Evolutionary conservation across 306 rosid species (phyloP).

Genomic region (Fragaria vesca): DNA sequence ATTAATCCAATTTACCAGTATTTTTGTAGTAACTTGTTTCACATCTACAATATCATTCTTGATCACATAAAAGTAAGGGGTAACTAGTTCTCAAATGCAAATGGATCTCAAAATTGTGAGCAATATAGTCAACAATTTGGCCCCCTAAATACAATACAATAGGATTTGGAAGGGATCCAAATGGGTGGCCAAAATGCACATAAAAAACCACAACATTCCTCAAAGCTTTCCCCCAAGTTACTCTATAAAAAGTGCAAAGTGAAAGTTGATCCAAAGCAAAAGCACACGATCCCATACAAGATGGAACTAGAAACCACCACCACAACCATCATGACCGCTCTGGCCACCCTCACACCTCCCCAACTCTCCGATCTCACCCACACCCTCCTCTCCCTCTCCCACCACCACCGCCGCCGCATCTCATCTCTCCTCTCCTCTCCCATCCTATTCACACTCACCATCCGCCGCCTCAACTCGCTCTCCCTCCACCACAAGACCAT

Average conservation of each 20-base stretch:
- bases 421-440: constrained; percentile 67
- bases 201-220: constrained; percentile 33
- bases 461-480: constrained; percentile 66
- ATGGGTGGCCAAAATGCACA: constrained; percentile 13
- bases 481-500: constrained; percentile 62
- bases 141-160: not conserved
- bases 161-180: not conserved
- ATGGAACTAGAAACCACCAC: constrained; percentile 52
- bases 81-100: not conserved
- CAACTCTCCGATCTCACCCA: constrained; percentile 59
- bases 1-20: not conserved
- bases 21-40: no score
- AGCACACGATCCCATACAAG: constrained; percentile 52
- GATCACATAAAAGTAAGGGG: not conserved
- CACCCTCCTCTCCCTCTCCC: constrained; percentile 51
- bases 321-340: constrained; percentile 57
- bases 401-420: constrained; percentile 61
- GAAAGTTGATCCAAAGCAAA: constrained; percentile 10
- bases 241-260: constrained; percentile 2
- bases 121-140: not conserved
- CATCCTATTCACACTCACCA: constrained; percentile 58
- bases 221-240: not conserved
- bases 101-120: not conserved
- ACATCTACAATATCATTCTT: not conserved
- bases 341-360: constrained; percentile 62